Base-by-base conservation (phyloP, 768 basidiomycete species). In the Xerocomellus chrysenteron region DNA sequence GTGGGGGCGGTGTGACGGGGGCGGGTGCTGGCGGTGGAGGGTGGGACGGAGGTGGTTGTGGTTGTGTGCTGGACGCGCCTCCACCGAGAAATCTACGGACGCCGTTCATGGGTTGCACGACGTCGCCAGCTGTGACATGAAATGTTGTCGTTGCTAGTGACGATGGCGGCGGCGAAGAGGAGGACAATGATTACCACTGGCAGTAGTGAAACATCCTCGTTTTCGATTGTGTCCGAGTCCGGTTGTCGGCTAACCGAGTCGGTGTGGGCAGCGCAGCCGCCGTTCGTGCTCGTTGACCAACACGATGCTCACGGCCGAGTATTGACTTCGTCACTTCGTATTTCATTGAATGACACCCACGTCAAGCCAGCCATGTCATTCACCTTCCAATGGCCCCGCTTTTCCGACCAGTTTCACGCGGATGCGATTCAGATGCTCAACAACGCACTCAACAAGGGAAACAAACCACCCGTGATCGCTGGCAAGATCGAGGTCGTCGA, bases 401-500 rank as follows among this genome's bases (percentile, higher is more conserved):
- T 98, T 76, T 95, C 92, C 50, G 93, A 94, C 80, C 89, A 90
- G 74, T 98, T 98, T 67, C 94, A 97, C 76, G 85, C 87, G 69
- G 90, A 96, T 84, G 96, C 96, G 32, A 92, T 94, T 61, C 87
- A 92, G 63, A 94, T 97, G 91, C 88, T 98, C 76, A 94, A 94
- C 61, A 88, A 86, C n/a, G 92, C 92, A 42, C 90, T 95, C 73
- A 94, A 94, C 80, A 93, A 97, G 79, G 97, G 97, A 61, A 90
- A 87, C 76, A 98, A 97, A 70, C 97, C 96, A 2, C 94, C 94
- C 30, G 90, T 99, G 67, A 98, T 98, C 63, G 95, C 94, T 51
- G 97, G 96, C 75, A 88, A 83, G 73, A 98, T 99, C 61, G 94
- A 98, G 72, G 97, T 99, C 32, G 91, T 97, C 51, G 97, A 98